These are phyloP conservation scores for Phytopythium mirpurense DNA, from an alignment of 352 stramenopile species.

Conservation along the genomic window DNA sequence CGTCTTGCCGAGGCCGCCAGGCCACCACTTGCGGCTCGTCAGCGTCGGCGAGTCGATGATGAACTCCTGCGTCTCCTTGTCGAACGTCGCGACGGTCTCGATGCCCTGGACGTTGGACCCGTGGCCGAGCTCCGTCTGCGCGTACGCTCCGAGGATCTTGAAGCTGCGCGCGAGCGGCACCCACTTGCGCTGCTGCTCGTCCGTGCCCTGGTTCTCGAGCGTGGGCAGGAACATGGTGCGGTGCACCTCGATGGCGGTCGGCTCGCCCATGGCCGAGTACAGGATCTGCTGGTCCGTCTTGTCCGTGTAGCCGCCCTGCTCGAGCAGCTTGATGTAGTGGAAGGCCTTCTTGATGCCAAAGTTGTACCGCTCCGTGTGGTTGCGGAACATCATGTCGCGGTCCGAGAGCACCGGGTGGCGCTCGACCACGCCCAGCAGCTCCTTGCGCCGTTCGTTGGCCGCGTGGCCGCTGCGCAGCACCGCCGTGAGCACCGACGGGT, in stretches of 20 bases:
- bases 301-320: conserved; percentile 25
- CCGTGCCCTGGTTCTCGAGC: conserved; percentile 57
- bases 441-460: conserved; percentile 27
- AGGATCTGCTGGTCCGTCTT: conserved; percentile 14
- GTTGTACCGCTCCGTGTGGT: conserved; percentile 34
- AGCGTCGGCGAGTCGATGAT: conserved; percentile 93
- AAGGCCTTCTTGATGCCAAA: conserved; percentile 28
- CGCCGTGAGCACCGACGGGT: conserved; percentile 16
- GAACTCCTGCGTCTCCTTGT: conserved; percentile 88
- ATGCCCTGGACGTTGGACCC: conserved; percentile 89
- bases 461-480: conserved; percentile 17
- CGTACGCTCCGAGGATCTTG: conserved; percentile 88
- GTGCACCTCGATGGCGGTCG: conserved; percentile 41
- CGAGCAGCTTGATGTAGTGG: conserved; percentile 22
- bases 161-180: conserved; percentile 51
- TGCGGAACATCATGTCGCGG: conserved; percentile 28
- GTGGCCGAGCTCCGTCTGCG: conserved; percentile 95
- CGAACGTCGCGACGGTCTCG: conserved; percentile 91
- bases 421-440: conserved; percentile 16
- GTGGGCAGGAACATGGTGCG: conserved; percentile 36
- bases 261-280: conserved; percentile 34
- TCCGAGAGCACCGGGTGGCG: conserved; percentile 26
- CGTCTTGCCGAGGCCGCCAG: conserved; percentile 89
- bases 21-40: conserved; percentile 96
- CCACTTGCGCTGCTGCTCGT: conserved; percentile 60